phyloP scores from a whole-genome alignment of 768 basidiomycete genomes.

The Crucibulum laeve region DNA sequence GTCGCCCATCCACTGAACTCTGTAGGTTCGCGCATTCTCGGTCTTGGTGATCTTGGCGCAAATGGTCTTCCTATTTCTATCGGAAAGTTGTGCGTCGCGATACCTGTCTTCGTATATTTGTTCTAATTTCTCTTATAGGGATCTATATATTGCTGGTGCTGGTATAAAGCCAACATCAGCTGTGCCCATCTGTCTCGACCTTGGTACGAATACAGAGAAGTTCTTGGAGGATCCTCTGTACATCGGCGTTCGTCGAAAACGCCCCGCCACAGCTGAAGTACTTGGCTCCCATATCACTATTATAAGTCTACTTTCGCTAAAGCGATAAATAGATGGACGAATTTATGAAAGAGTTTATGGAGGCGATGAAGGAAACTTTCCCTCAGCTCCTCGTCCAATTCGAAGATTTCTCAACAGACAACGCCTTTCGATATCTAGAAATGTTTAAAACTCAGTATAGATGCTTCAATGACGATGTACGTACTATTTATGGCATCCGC shows the following conservation, averaged over 20 bases:
- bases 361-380: constrained; percentile 58
- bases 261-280: constrained; percentile 42
- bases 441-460: constrained; percentile 53
- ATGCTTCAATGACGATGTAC: constrained; percentile 72
- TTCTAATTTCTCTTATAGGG: constrained; percentile 24
- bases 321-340: constrained; percentile 47
- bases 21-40: constrained; percentile 66
- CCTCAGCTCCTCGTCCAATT: constrained; percentile 70
- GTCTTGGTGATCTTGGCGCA: constrained; percentile 50
- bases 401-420: constrained; percentile 75
- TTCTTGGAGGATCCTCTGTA: constrained; percentile 72
- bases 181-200: constrained; percentile 66
- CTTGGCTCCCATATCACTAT: neutral
- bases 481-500: constrained; percentile 17
- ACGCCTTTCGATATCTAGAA: constrained; percentile 71
- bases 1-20: neutral
- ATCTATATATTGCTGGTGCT: constrained; percentile 69
- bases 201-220: constrained; percentile 71
- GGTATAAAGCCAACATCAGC: constrained; percentile 54
- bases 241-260: constrained; percentile 59
- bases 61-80: constrained; percentile 59
- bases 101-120: neutral
- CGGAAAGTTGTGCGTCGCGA: constrained; percentile 62
- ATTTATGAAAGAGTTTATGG: constrained; percentile 79
- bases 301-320: neutral